Evolutionary conservation across 805 yeast species (phyloP), one percentile per base, ranked within the genome.

Genomic region (Clavispora asparagi): DNA sequence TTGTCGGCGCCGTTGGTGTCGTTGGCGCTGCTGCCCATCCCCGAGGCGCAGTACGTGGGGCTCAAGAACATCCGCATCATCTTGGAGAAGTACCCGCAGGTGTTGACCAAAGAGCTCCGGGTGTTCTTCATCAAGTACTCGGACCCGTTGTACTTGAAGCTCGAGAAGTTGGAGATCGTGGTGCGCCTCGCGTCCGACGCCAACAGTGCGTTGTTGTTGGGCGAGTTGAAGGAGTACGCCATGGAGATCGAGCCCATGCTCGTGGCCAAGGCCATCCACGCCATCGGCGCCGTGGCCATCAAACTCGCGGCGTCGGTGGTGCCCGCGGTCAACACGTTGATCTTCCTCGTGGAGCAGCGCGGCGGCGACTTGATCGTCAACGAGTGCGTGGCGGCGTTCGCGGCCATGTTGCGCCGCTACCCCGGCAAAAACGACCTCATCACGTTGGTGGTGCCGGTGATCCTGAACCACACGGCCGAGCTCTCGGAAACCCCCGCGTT

Each of bases 11-110:
- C 96, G 1, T 70, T 91, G 58, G 95, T 91, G 9, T 88, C 97
- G 0, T 68, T 92, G 50, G 82, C 91, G 49, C 84, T 92, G 8
- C 82, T 90, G 7, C 87, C 95, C 10, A 67, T 71, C 29, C 95
- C 97, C 1, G 99, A 94, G 65, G 87, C 95, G 41, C 98, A 94
- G 67, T 92, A 85, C 58, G 96, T 92, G 40, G 94, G 96, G 0
- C 73, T 92, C 58, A 85, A 90, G 62, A 94, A 94, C 65, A 90
- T 94, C 50, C 78, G 96, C 63, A 85, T 92, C 56, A 82, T 92
- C 40, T 74, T 92, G 52, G 96, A 91, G 60, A 87, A 87, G 64
- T 89, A 87, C 64, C 98, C 99, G 6, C 76, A 74, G 41, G 73
- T 92, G 19, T 72, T 92, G 48, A 73, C 85, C 14, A 81, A 82